These are phyloP conservation scores for Moricandia moricandioides DNA, from an alignment of 345 rosid species.

Conservation along the genomic window DNA sequence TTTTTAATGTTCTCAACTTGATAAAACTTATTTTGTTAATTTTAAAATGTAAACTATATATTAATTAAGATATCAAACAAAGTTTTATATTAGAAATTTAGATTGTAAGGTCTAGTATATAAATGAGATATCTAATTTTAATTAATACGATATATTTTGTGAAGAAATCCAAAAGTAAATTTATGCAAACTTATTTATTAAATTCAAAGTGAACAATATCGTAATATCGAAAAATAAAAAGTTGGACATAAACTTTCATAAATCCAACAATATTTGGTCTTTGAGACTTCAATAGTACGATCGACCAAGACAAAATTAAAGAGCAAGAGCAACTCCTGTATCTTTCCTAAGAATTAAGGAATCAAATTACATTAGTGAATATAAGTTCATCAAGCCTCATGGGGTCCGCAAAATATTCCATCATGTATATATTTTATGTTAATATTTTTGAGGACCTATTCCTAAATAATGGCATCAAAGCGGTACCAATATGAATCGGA, in stretches of 20 bases:
- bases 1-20: not conserved
- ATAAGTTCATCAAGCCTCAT: not conserved
- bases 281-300: not conserved
- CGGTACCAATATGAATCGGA: not conserved
- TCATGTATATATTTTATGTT: not conserved
- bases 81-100: too few species aligned
- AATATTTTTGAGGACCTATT: too few species aligned
- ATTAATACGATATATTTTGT: too few species aligned
- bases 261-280: too few species aligned
- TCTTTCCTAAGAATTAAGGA: not conserved
- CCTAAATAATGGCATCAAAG: not conserved
- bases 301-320: not conserved
- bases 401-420: slow-evolving; percentile 12
- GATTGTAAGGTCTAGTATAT: too few species aligned
- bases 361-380: slow-evolving; percentile 1
- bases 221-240: too few species aligned
- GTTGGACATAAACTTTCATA: too few species aligned
- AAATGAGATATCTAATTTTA: too few species aligned
- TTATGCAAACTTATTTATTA: too few species aligned
- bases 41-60: not conserved
- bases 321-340: not conserved
- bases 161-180: too few species aligned
- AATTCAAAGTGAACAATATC: too few species aligned
- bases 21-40: not conserved
- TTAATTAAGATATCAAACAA: too few species aligned